phyloP scores from a whole-genome alignment of 192 early-diverging fungal species.

The Umbelopsis ramanniana region DNA sequence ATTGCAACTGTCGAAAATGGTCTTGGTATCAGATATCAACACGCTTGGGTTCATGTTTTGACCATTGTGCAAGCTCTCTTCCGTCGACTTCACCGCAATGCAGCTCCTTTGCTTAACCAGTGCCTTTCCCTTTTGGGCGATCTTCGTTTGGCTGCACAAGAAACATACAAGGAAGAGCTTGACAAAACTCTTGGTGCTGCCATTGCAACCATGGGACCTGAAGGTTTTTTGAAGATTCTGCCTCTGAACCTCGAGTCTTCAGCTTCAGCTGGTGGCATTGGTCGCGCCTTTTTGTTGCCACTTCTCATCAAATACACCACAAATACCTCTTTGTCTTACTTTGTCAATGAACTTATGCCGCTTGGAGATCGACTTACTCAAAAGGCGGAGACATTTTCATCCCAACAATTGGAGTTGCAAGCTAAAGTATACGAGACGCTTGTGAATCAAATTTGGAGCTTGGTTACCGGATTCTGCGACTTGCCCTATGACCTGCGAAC shows the following conservation, averaged over 20 bases:
- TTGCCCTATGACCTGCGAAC: constrained; percentile 74
- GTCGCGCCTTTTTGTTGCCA: constrained; percentile 91
- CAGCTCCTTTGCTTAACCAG: constrained; percentile 62
- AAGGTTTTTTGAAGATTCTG: constrained; percentile 70
- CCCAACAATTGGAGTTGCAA: constrained; percentile 65
- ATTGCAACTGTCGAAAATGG: constrained; percentile 56
- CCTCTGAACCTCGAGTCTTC: constrained; percentile 86
- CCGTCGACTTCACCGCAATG: constrained; percentile 66
- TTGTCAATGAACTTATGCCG: constrained; percentile 73
- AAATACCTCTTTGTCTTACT: constrained; percentile 76
- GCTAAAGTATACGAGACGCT: constrained; percentile 93
- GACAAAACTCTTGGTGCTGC: constrained; percentile 83
- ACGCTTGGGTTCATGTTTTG: constrained; percentile 86
- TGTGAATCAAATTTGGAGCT: constrained; percentile 85
- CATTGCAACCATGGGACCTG: constrained; percentile 79
- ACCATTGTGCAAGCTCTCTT: constrained; percentile 76
- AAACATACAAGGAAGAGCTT: constrained; percentile 85
- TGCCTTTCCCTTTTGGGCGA: constrained; percentile 68
- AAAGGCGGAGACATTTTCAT: constrained; percentile 61
- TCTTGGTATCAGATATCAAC: constrained; percentile 78
- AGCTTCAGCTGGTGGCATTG: constrained; percentile 47
- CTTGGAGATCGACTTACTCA: constrained; percentile 73
- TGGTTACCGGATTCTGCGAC: constrained; percentile 86
- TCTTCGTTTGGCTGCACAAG: constrained; percentile 82
- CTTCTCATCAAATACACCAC: constrained; percentile 75